These are phyloP conservation scores for Monosporascus sp. DNA, from an alignment of 2,329 filamentous ascomycete genomes.

Conservation along the genomic window DNA sequence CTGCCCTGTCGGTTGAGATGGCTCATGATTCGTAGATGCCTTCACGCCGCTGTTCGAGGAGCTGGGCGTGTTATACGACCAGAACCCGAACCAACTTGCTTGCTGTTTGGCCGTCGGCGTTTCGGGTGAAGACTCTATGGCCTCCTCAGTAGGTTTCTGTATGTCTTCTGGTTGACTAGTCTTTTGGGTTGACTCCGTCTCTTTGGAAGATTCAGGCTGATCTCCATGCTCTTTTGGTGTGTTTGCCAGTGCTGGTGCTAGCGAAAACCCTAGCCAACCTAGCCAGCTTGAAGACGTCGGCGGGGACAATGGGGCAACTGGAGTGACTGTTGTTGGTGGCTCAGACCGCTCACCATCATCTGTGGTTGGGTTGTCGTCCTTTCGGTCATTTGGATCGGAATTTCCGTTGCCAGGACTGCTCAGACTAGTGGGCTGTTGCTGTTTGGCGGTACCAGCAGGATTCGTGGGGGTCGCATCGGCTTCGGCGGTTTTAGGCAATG, in stretches of 20 bases:
- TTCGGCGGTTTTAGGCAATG: conserved; percentile 27
- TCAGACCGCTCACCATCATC: conserved; percentile 12
- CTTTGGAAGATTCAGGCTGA: conserved; percentile 11
- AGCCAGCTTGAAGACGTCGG: conserved; percentile 46
- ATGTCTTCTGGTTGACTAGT: conserved; percentile 9
- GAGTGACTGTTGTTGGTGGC: conserved; percentile 1
- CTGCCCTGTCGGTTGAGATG: conserved; percentile 15
- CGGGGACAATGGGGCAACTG: conserved; percentile 10
- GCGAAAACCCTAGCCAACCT: conserved; percentile 42
- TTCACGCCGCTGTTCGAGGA: conserved; percentile 8
- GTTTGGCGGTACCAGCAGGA: conserved; percentile 23
- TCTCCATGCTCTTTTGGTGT: conserved; percentile 6
- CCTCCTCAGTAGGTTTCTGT: conserved; percentile 11
- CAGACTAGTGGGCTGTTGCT: conserved; percentile 6
- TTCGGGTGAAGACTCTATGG: conserved; percentile 10
- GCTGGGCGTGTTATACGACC: conserved; percentile 17
- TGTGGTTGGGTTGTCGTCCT: conserved; percentile 2
- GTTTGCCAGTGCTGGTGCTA: conserved; percentile 12
- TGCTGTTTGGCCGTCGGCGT: conserved; percentile 16
- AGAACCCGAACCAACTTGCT: conserved; percentile 31
- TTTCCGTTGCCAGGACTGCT: conserved; percentile 1
- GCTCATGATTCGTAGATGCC: conserved; percentile 8
- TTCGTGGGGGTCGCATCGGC: conserved; percentile 13
- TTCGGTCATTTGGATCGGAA: conserved; percentile 4
- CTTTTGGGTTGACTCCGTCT: conserved; percentile 7